Conservation (phyloP, 169 alveolate species). For the Ichthyophthirius multifiliis region DNA sequence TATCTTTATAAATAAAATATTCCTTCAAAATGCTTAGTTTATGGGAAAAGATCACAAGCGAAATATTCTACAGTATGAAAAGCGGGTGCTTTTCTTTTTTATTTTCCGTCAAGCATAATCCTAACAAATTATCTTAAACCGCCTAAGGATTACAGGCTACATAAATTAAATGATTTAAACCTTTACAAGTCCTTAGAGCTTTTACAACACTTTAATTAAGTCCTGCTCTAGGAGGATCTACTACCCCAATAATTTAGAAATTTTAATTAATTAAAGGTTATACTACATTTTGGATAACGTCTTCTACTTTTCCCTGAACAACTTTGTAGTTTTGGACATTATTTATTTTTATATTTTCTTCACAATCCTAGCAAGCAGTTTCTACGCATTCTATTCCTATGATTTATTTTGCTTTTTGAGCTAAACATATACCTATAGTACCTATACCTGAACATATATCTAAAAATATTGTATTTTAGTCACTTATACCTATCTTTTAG, state of each 20-base stretch:
- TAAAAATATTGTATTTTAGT: constrained; percentile 48
- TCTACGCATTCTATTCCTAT: constrained; percentile 70
- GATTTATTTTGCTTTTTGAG: constrained; percentile 43
- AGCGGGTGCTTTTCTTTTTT: constrained; percentile 64
- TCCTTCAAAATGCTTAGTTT: constrained; percentile 68
- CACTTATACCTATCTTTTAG: constrained; percentile 33
- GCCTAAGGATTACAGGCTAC: constrained; percentile 69
- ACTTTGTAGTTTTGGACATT: constrained; percentile 43
- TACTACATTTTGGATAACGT: constrained; percentile 31
- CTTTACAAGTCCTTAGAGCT: constrained; percentile 70
- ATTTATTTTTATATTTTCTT: constrained; percentile 43
- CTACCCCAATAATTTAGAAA: constrained; percentile 51
- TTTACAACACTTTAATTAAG: constrained; percentile 56
- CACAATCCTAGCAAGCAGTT: constrained; percentile 58
- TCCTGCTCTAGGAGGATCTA: constrained; percentile 86
- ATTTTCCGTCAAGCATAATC: constrained; percentile 49
- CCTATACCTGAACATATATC: constrained; percentile 84
- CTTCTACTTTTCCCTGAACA: constrained; percentile 56
- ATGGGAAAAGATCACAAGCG: constrained; percentile 76
- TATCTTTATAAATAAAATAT: constrained; percentile 56
- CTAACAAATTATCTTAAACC: constrained; percentile 43
- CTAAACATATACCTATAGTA: constrained; percentile 68
- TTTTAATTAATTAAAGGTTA: constrained; percentile 10
- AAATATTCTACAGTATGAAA: constrained; percentile 45
- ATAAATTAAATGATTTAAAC: constrained; percentile 65